Base-by-base conservation (phyloP, 2,329 filamentous ascomycete species). In the Sporothrix schenckii region DNA sequence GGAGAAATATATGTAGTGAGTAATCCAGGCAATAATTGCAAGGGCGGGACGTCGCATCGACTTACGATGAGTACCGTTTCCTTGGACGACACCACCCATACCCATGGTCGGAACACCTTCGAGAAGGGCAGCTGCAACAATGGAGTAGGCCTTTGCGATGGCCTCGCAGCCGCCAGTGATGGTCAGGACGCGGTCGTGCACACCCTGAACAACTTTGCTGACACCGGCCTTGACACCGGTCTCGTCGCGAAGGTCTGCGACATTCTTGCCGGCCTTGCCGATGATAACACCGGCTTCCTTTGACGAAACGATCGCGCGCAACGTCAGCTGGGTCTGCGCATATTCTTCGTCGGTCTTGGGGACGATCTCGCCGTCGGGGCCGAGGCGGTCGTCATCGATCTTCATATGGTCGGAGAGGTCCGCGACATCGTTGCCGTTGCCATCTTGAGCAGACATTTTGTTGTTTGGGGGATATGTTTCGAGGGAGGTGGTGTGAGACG, bases 241-340 rank as follows among this genome's bases (percentile, higher is more conserved):
- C 83, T 98, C 94, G 77, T 99, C 94, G 79, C 95, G 91, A 73
- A 99, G 87, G 78, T 98, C 94, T 63, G 95, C 95, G 69, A 99
- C 95, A 78, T 99, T 98, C 87, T 98, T 97, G 79, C 95, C 95
- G 71, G 91, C 93, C 84, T 99, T 99, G 81, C 95, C 95, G 81
- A 99, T 99, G 81, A 99, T 98, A 77, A 99, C 93, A 78, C 95
- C 95, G 72, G 95, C 95, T 83, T 99, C 95, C 84, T 98, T 98
- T 80, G 95, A 97, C 47, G 95, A 97, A 75, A 99, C 95, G 79
- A 99, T 97, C 76, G 95, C 95, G 80, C 95, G 92, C 74, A 99
- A 88, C 73, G 95, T 99, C 77, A 99, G 86, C 82, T 96, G 92
- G 68, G 94, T 89, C 80, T 93, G 89, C 67, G 93, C 93, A 79